Percentiles rank a stretch among this genome's conserved stretches.
Conservation (phyloP, 2,329 filamentous ascomycete species). For the Akanthomyces lecanii region DNA sequence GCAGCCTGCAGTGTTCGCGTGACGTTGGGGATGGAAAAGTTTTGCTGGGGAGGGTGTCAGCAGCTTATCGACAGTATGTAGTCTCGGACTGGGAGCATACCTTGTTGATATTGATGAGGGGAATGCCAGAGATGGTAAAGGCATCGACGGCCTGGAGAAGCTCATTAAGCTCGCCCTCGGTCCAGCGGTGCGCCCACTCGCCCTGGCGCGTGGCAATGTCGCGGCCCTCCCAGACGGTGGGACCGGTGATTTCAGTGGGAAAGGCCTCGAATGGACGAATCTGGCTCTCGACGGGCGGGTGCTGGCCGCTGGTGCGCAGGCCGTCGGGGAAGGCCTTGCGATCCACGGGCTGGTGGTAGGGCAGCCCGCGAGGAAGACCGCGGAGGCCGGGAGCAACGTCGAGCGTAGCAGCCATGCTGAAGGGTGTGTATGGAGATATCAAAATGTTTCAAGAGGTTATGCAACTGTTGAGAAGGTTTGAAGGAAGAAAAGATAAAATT, state of each 20-base stretch:
- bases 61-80: background rate
- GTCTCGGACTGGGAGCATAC: slow-evolving; percentile 15
- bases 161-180: slow-evolving; percentile 60
- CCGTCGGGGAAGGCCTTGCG: slow-evolving; percentile 41
- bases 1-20: slow-evolving; percentile 28
- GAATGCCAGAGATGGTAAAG: slow-evolving; percentile 62
- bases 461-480: background rate
- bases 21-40: slow-evolving; percentile 36
- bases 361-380: slow-evolving; percentile 13
- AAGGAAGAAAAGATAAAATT: background rate
- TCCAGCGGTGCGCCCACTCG: slow-evolving; percentile 70
- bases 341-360: slow-evolving; percentile 12
- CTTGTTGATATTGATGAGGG: slow-evolving; percentile 61
- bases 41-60: slow-evolving; percentile 24
- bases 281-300: slow-evolving; percentile 61
- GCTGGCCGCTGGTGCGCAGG: slow-evolving; percentile 61
- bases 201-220: slow-evolving; percentile 61
- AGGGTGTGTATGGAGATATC: background rate
- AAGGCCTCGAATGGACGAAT: slow-evolving; percentile 67
- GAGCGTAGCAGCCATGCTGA: slow-evolving; percentile 6
- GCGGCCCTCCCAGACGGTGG: slow-evolving; percentile 66
- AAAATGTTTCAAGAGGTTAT: too few species aligned
- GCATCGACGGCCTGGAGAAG: slow-evolving; percentile 61
- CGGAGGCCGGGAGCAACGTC: slow-evolving; percentile 14
- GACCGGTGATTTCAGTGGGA: slow-evolving; percentile 65